Conservation (phyloP, 306 rosid species). For the Corylus avellana region DNA sequence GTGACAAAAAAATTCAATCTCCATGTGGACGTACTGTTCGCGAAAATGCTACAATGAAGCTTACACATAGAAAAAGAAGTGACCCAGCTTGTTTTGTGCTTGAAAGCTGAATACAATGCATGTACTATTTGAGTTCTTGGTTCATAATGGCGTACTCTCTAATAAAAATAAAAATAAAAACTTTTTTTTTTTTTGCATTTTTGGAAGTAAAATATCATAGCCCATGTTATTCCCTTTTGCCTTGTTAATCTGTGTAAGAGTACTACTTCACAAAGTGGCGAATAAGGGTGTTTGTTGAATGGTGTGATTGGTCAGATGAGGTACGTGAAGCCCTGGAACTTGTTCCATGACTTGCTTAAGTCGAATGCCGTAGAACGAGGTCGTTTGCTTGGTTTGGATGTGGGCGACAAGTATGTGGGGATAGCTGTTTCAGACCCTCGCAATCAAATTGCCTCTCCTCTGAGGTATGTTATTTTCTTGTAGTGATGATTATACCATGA, state of each 20-base stretch:
- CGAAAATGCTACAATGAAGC: slow-evolving; percentile 22
- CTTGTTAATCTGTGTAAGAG: neutral
- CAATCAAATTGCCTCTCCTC: slow-evolving; percentile 69
- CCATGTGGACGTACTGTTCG: neutral
- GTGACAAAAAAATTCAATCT: neutral
- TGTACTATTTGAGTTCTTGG: neutral
- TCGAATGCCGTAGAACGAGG: slow-evolving; percentile 34
- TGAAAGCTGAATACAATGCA: neutral
- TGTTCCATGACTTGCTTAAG: slow-evolving; percentile 54
- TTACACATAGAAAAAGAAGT: neutral
- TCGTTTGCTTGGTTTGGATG: slow-evolving; percentile 80
- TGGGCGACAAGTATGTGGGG: slow-evolving; percentile 82
- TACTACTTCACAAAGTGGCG: neutral
- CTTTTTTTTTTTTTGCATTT: neutral
- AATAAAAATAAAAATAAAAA: neutral
- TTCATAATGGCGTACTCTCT: neutral
- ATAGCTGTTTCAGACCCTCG: slow-evolving; percentile 63
- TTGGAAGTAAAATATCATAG: neutral
- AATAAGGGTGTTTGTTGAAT: neutral
- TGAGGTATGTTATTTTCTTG: slow-evolving; percentile 38
- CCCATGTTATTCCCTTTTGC: neutral
- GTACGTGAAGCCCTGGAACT: slow-evolving; percentile 50
- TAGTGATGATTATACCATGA: neutral
- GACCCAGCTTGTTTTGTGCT: neutral
- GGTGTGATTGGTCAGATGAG: slow-evolving; percentile 38